Evolutionary conservation across 2,329 filamentous ascomycete genomes (phyloP).

Genomic region (Falciphora oryzae): DNA sequence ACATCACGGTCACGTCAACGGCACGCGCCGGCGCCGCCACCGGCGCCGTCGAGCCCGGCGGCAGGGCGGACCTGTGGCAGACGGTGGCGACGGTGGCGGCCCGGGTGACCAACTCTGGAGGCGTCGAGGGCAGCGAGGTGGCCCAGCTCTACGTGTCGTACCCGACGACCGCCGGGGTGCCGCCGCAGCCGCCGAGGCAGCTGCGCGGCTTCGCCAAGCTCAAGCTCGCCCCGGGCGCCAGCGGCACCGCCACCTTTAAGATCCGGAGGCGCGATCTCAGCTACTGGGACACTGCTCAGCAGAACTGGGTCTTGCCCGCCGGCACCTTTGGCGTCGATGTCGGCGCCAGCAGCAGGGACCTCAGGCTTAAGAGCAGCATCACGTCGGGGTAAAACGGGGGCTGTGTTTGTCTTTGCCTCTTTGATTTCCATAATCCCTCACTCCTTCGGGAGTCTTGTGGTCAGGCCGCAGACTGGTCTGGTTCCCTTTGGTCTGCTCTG

Average conservation of each 20-base stretch:
- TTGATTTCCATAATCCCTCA: neutral
- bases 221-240: constrained; percentile 40
- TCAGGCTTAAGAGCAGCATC: constrained; percentile 30
- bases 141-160: constrained; percentile 53
- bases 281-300: constrained; percentile 53
- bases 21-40: constrained; percentile 33
- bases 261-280: constrained; percentile 57
- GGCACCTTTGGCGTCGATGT: constrained; percentile 37
- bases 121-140: constrained; percentile 56
- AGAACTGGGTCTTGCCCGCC: constrained; percentile 54
- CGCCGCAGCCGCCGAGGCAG: constrained; percentile 38
- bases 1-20: constrained; percentile 35
- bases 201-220: constrained; percentile 60
- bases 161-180: constrained; percentile 28
- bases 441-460: neutral
- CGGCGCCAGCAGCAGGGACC: constrained; percentile 41
- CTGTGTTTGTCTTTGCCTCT: neutral
- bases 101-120: constrained; percentile 60
- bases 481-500: too few species aligned
- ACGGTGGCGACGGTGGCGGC: constrained; percentile 45
- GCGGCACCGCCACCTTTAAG: constrained; percentile 41
- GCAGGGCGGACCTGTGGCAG: constrained; percentile 40
- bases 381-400: neutral
- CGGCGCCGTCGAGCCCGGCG: constrained; percentile 35
- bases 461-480: neutral